Conservation (phyloP, 176 grass and related monocot genomes). For the Microstegium vimineum region DNA sequence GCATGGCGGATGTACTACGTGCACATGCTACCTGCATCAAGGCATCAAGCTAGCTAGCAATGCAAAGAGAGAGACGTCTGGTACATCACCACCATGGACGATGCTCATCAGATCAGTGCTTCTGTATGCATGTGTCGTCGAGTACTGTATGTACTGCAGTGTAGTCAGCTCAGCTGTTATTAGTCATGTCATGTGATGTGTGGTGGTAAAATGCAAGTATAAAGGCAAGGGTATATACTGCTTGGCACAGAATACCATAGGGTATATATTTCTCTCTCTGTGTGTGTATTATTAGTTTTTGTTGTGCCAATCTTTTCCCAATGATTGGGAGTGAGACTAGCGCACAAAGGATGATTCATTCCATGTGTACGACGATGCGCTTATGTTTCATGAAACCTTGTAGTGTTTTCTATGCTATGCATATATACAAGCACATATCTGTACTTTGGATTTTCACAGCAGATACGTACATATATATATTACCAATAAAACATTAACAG, state of each 20-base stretch:
- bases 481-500: background rate
- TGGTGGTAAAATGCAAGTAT: conserved; percentile 4
- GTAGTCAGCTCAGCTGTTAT: background rate
- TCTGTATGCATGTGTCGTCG: background rate
- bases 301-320: conserved; percentile 30
- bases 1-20: conserved; percentile 2
- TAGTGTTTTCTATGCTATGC: background rate
- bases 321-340: conserved; percentile 21
- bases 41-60: background rate
- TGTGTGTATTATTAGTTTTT: background rate
- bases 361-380: background rate
- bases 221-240: background rate
- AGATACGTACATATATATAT: too few species aligned
- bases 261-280: background rate
- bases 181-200: conserved; percentile 4
- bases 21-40: too few species aligned
- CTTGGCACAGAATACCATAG: conserved; percentile 28
- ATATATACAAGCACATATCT: background rate
- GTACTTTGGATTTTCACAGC: background rate
- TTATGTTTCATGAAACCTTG: background rate
- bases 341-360: background rate
- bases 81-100: background rate
- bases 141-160: background rate
- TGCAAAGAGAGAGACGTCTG: background rate
- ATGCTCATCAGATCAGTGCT: background rate